These are phyloP conservation scores for Apiospora malaysiana DNA, from an alignment of 2,329 filamentous ascomycete genomes.

Conservation along the genomic window DNA sequence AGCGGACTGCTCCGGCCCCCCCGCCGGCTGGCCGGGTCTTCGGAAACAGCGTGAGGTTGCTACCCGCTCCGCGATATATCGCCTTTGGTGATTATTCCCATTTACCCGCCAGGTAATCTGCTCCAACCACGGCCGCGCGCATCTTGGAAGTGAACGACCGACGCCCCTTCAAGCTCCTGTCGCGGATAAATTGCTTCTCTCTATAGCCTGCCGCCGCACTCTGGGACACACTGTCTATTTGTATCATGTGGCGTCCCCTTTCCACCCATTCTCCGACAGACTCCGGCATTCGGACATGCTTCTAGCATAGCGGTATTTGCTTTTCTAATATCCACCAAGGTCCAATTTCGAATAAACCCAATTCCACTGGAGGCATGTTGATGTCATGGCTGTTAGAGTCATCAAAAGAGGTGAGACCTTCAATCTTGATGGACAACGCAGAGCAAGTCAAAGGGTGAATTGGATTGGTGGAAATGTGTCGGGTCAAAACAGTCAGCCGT, in stretches of 20 bases:
- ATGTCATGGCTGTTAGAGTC: neutral
- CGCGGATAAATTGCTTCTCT: neutral
- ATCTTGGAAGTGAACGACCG: neutral
- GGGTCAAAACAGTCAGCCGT: neutral
- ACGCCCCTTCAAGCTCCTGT: neutral
- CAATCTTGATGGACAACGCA: neutral
- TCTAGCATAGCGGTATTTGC: neutral
- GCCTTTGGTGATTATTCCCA: neutral
- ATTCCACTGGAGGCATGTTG: neutral
- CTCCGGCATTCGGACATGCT: neutral
- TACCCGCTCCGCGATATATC: constrained; percentile 17
- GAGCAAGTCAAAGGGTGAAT: neutral
- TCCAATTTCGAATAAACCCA: neutral
- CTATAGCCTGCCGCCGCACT: neutral
- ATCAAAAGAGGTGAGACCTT: neutral
- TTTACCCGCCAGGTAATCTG: neutral
- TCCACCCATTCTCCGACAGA: neutral
- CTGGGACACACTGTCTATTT: neutral
- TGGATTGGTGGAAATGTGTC: constrained; percentile 2
- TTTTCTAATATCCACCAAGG: neutral
- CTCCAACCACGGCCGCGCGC: neutral
- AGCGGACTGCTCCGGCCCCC: neutral
- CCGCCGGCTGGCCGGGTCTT: neutral
- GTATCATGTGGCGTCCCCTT: neutral
- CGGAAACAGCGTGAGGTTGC: neutral